Evolutionary conservation across 805 yeast species (phyloP), one percentile per base, ranked within the genome.

Genomic region (Ogataea paradorogensis): DNA sequence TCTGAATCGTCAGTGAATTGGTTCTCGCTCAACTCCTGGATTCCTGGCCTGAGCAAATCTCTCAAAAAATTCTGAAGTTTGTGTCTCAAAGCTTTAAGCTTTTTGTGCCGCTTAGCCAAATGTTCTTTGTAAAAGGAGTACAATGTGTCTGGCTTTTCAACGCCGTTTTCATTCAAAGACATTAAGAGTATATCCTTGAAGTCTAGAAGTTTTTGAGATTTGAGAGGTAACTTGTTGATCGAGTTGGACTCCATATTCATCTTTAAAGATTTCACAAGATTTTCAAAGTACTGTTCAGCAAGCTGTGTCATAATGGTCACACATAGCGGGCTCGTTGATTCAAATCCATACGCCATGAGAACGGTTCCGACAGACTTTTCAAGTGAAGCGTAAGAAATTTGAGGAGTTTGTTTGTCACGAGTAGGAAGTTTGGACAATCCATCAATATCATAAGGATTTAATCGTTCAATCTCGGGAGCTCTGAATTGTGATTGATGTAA

Each of bases 261-360:
- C 53, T 81, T 83, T 45, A 93, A 59, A 0, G 91, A 76, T 47
- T 74, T 75, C 7, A 85, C 83, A 25, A 93, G 65, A 55, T 86
- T 89, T 30, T 79, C 72, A 63, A 93, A 58, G 55, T 85, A 90
- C 44, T 74, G 82, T 33, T 86, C 91, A 0, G 97, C 91, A 23
- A 93, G 62, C 49, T 88, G 95, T 0, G 96, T 78, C 40, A 93
- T 63, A 2, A 87, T 75, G 46, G 85, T 83, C 18, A 86, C 73
- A 5, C 97, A 96, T 33, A 71, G 67, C 9, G 83, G 78, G 50
- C 86, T 87, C 0, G 95, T 76, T 0, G 84, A 68, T 63, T 93
- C 98, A 66, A 86, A 93, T 0, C 99, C 99, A 30, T 83, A 80
- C 28, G 87, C 82, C 98, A 93, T 91, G 1, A 86, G 78, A 14